phyloP scores from a whole-genome alignment of 2,329 filamentous ascomycete species.

The Sclerotinia minor region DNA sequence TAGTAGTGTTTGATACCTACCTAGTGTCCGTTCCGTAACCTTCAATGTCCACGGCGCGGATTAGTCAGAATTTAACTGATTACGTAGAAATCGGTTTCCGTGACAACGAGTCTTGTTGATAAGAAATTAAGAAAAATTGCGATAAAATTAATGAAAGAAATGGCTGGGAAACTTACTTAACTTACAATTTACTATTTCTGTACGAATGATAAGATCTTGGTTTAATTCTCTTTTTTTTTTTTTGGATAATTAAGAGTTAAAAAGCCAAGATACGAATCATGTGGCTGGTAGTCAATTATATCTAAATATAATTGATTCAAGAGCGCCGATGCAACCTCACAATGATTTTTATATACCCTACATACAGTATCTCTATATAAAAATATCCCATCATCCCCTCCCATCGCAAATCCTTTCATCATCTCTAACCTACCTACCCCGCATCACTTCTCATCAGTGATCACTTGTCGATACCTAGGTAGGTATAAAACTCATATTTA shows the following conservation, averaged over 20 bases:
- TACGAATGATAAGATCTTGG: neutral
- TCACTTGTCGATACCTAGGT: neutral
- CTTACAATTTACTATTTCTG: neutral
- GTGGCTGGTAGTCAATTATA: neutral
- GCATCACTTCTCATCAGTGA: neutral
- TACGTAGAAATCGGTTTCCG: neutral
- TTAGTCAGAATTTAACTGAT: neutral
- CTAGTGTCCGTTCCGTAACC: neutral
- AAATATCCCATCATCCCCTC: neutral
- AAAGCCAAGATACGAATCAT: neutral
- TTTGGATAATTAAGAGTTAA: no score
- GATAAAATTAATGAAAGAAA: neutral
- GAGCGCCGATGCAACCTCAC: neutral
- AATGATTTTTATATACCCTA: neutral
- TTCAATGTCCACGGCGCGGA: no score
- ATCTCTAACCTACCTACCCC: neutral
- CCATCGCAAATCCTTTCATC: neutral
- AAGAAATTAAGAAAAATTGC: neutral
- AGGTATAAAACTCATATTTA: neutral
- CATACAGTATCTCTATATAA: neutral
- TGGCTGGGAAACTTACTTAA: neutral
- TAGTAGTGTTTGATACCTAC: neutral
- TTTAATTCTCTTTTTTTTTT: neutral
- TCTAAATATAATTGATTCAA: neutral
- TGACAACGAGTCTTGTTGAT: neutral